Base-by-base conservation (phyloP, 2,329 filamentous ascomycete species). In the Pezicula neosporulosa region DNA sequence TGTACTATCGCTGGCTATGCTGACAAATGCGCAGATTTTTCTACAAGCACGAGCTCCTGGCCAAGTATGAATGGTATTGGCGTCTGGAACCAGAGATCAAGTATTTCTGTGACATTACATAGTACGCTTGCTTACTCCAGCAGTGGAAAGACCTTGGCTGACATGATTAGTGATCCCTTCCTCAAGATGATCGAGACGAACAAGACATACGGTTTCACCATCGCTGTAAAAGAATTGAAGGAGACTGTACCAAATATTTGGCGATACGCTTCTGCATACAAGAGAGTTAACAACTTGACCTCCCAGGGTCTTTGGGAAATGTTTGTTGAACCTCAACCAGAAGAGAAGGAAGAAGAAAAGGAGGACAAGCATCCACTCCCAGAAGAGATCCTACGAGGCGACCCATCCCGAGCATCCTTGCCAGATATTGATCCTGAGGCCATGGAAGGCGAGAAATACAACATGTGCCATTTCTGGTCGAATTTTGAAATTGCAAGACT, bases 401-500 rank as follows among this genome's bases (percentile, higher is more conserved):
- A 96, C 55, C 85, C 89, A 21, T 84, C 82, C 36, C 79, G 80
- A 49, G 84, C 85, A 56, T 80, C 80, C 33, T 73, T 90, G n/a
- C 85, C 87, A 28, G 85, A 94, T 39, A 88, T 97, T 51, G 90
- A 97, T 65, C 85, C 87, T 0, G 92, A 97, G 66, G 82, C 86
- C 39, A 99, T 99, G 94, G 93, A 97, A 68, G 90, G 91, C 57
- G 94, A 99, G 70, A 89, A 86, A 63, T 99, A 99, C 78, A 99
- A 99, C 75, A 99, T 99, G 94, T 99, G 94, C 70, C 94, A 99
- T 76, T 99, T 97, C 77, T 99, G 94, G 94, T 96, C 91, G 70
- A 99, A 99, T 70, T 99, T 99, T 61, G 94, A 99, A 72, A 99
- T 99, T 73, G 94, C 94, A 13, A 85, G 86, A 53, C 81, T 99